Conservation (phyloP, 1,139 yeast species). For the Geotrichum europaeum region DNA sequence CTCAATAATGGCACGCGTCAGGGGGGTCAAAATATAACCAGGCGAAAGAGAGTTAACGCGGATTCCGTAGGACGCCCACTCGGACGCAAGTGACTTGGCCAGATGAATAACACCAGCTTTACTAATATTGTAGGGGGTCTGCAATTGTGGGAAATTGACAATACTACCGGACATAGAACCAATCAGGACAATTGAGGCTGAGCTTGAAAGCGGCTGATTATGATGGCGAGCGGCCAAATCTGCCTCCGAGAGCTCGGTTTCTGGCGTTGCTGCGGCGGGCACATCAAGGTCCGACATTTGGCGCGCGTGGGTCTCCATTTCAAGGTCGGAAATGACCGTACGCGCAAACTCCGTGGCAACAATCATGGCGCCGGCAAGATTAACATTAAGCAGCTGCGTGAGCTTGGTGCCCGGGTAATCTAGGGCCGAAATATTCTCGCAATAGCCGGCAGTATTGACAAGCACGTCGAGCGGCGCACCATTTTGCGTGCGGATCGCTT, state of each 20-base stretch:
- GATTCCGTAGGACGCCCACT: constrained; percentile 75
- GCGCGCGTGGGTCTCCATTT: constrained; percentile 36
- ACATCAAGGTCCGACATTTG: neutral
- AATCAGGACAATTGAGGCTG: constrained; percentile 67
- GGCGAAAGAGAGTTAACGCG: constrained; percentile 78
- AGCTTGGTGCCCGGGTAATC: constrained; percentile 70
- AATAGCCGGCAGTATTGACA: constrained; percentile 78
- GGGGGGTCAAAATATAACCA: constrained; percentile 68
- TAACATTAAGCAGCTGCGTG: constrained; percentile 63
- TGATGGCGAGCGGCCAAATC: neutral
- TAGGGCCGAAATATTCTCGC: constrained; percentile 68
- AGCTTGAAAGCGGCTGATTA: neutral
- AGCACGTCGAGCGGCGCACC: constrained; percentile 57
- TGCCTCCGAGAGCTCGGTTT: neutral
- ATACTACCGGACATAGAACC: constrained; percentile 85
- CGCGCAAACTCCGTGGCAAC: constrained; percentile 60
- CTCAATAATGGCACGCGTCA: constrained; percentile 52
- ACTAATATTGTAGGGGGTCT: constrained; percentile 78
- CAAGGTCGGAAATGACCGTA: constrained; percentile 53
- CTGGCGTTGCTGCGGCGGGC: neutral
- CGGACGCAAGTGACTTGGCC: constrained; percentile 71
- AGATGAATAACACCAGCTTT: constrained; percentile 82
- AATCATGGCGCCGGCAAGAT: constrained; percentile 69
- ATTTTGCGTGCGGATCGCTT: constrained; percentile 46
- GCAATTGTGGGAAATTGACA: constrained; percentile 78